Evolutionary conservation across 345 rosid species (phyloP).

Genomic region (Moringa oleifera): DNA sequence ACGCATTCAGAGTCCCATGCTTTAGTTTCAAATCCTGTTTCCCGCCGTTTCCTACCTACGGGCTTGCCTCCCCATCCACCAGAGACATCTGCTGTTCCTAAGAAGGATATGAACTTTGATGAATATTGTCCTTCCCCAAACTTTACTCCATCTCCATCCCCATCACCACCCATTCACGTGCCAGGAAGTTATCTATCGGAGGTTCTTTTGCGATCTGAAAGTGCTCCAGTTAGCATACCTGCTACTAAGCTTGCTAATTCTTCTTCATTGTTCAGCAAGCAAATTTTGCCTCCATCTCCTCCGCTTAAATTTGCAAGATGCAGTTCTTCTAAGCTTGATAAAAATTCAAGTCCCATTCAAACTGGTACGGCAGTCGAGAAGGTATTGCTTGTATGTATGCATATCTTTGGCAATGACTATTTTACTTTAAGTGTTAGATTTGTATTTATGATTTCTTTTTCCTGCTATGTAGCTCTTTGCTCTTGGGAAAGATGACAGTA

Average conservation of each 20-base stretch:
- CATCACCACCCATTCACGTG: constrained; percentile 57
- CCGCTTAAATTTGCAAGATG: constrained; percentile 41
- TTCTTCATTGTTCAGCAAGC: constrained; percentile 40
- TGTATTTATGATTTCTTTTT: constrained; percentile 11
- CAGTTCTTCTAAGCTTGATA: constrained; percentile 35
- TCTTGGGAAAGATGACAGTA: constrained; percentile 49
- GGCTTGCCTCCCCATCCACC: constrained; percentile 57
- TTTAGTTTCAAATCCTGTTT: constrained; percentile 44
- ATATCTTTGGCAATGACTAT: constrained; percentile 1
- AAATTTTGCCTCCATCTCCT: constrained; percentile 52
- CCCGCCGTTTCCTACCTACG: constrained; percentile 31
- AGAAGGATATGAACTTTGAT: constrained; percentile 43
- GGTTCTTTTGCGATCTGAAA: constrained; percentile 57
- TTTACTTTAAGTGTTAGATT: not conserved
- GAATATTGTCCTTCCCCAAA: constrained; percentile 56
- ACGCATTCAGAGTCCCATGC: constrained; percentile 64
- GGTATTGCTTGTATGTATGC: constrained; percentile 40
- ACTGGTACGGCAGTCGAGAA: constrained; percentile 44
- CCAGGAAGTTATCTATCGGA: constrained; percentile 37
- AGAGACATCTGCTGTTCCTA: constrained; percentile 41
- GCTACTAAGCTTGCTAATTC: constrained; percentile 29
- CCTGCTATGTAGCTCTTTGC: constrained; percentile 33
- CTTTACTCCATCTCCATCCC: constrained; percentile 64
- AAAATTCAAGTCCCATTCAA: constrained; percentile 32
- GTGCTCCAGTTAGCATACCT: constrained; percentile 82